Evolutionary conservation across 1,284 basidiomycete species (phyloP), one percentile per base, ranked within the genome.

Genomic region (Trametes polyzona): DNA sequence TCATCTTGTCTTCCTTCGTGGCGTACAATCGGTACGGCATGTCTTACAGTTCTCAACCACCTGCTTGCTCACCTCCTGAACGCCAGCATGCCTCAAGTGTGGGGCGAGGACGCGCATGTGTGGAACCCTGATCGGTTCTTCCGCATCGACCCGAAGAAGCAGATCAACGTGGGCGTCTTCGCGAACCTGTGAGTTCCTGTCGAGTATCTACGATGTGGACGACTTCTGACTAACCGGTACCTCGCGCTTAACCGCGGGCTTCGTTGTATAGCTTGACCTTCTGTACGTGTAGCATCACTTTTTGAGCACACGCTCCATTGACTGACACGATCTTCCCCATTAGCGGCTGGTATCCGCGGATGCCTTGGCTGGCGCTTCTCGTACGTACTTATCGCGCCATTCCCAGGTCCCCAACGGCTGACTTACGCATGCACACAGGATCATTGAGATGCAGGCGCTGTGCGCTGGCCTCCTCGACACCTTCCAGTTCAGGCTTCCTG

Each of bases 121-220:
- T 86, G 77, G 68, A 77, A 82, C 53, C 82, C 83, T 7, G 78
- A 82, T 16, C 84, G 83, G 76, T 65, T 81, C 44, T 59, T 72
- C 5, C 67, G 58, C 12, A 46, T 70, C 27, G 64, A 65, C 9
- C 62, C 66, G n/a, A 69, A 69, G 17, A 78, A 75, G 62, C 76
- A 72, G 19, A 70, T 75, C 0, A 63, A 65, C 9, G 66, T 83
- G 4, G 81, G 83, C 1, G 73, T 81, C 11, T 79, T 81, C 58
- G 76, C 74, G 9, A 83, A 83, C 67, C 65, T 84, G 83, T 84
- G 60, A 65, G 81, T 23, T 3, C 3, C 24, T 14, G 4, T 9
- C 2, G 11, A n/a, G 11, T 35, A 27, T 42, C 16, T 8, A 12
- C 33, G 3, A 23, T 23, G 37, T 21, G 4, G 9, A 14, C 19